phyloP scores from a whole-genome alignment of 164 flowering plant species.

The Platanus orientalis region DNA sequence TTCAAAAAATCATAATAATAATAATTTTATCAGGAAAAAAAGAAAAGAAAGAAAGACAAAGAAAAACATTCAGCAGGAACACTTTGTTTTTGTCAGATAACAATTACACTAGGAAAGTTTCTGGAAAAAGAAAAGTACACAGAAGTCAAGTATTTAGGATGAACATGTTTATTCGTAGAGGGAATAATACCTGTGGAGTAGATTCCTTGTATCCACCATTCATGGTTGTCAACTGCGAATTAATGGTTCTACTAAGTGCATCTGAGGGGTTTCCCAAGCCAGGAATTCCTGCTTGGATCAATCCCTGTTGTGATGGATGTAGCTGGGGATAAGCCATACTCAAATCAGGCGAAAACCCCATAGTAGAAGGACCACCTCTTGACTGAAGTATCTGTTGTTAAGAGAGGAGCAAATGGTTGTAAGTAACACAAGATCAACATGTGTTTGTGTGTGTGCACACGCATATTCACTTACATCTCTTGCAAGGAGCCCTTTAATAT shows the following conservation, averaged over 20 bases:
- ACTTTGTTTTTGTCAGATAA: too few species aligned
- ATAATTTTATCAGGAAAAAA: too few species aligned
- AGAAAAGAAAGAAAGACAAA: background rate
- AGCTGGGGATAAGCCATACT: slow-evolving; percentile 37
- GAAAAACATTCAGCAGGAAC: background rate
- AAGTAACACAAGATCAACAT: background rate
- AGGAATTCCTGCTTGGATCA: slow-evolving; percentile 35
- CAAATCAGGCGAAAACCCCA: slow-evolving; percentile 42
- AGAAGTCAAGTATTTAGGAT: too few species aligned
- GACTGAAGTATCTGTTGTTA: slow-evolving; percentile 60
- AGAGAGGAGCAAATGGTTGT: slow-evolving; percentile 3
- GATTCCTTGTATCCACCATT: slow-evolving; percentile 46
- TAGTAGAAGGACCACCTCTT: slow-evolving; percentile 44
- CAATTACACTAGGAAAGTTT: too few species aligned
- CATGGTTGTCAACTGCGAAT: slow-evolving; percentile 33
- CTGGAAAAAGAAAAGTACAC: too few species aligned
- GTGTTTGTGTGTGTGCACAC: background rate
- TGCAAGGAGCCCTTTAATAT: slow-evolving; percentile 55
- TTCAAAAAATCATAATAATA: too few species aligned
- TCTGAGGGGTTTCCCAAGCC: slow-evolving; percentile 42
- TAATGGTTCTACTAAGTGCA: slow-evolving; percentile 32
- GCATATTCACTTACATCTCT: background rate
- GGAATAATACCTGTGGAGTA: slow-evolving; percentile 34
- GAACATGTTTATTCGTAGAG: background rate
- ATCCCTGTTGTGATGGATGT: slow-evolving; percentile 37